phyloP scores from a whole-genome alignment of 2,329 filamentous ascomycete genomes.

The Domatiomyces globalis region DNA sequence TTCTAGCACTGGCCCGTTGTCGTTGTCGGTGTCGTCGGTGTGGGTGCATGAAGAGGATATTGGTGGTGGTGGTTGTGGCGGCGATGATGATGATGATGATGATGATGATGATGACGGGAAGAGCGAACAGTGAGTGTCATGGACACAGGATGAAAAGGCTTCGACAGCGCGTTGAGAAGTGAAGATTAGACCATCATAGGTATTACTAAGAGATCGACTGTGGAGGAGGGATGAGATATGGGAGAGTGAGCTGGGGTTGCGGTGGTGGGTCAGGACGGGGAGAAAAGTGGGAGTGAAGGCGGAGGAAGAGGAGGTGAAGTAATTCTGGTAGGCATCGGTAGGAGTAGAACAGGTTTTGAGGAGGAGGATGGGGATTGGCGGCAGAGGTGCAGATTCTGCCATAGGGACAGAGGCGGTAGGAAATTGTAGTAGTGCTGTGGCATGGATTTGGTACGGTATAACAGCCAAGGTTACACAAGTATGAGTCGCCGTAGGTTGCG shows the following conservation, averaged over 20 bases:
- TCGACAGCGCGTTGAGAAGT: conserved; percentile 37
- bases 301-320: conserved; percentile 22
- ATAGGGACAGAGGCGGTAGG: background rate
- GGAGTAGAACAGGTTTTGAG: conserved; percentile 35
- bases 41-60: background rate
- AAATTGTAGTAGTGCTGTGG: too few relatives aligned
- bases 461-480: too few relatives aligned
- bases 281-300: conserved; percentile 24
- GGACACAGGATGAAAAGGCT: conserved; percentile 20
- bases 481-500: too few relatives aligned
- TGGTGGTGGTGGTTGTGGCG: background rate
- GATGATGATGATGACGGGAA: background rate
- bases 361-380: conserved; percentile 28
- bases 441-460: too few relatives aligned
- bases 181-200: conserved; percentile 36
- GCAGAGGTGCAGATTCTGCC: background rate
- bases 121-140: background rate
- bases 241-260: conserved; percentile 25
- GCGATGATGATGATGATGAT: too few relatives aligned
- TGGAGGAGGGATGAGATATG: conserved; percentile 25
- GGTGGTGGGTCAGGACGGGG: conserved; percentile 34
- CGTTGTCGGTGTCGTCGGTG: background rate
- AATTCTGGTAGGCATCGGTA: conserved; percentile 32
- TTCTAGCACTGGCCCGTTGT: conserved; percentile 4
- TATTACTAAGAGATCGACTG: conserved; percentile 19